Base-by-base conservation (phyloP, 163 green algal genomes). In the Scenedesmus sp. region DNA sequence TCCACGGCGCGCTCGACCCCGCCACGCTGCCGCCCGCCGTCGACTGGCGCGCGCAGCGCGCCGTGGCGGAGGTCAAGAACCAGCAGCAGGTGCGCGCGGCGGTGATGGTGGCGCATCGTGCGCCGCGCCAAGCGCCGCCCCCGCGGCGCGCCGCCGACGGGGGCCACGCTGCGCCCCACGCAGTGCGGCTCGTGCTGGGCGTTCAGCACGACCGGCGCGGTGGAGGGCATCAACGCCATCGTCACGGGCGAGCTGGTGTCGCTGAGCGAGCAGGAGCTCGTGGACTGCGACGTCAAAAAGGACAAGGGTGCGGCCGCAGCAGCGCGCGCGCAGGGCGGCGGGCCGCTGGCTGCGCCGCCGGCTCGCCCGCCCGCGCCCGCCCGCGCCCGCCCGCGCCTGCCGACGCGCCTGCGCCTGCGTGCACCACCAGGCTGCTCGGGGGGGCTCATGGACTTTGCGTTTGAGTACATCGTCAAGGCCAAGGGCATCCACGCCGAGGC, bases 41-140 rank as follows among this genome's bases (percentile, higher is more conserved):
- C 2, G 92, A 98, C 84, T 99, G 95, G 95, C 62, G 89, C 4
- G 56, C 86, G 45, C 72, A 93, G 60, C 88, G 87, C 60, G 95
- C 91, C 18, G 95, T 99, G 5, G 94, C 93, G 4, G 71, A 87
- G 58, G 92, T 98, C 45, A 99, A 98, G 88, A 97, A 99, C 87
- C 96, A 96, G 84, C 75, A 33, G 20, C 65, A 90, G 84, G 64
- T 93, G 87, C 44, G 88, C 80, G n/a, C n/a, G n/a, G n/a, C n/a
- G n/a, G n/a, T n/a, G n/a, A n/a, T n/a, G n/a, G n/a, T n/a, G n/a
- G n/a, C n/a, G n/a, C n/a, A n/a, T n/a, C n/a, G n/a, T n/a, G n/a
- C n/a, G n/a, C n/a, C n/a, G n/a, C n/a, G n/a, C n/a, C n/a, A n/a
- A n/a, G n/a, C n/a, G n/a, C n/a, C n/a, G n/a, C n/a, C n/a, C n/a